Conservation (phyloP, 345 rosid species). For the Carallia brachiata region DNA sequence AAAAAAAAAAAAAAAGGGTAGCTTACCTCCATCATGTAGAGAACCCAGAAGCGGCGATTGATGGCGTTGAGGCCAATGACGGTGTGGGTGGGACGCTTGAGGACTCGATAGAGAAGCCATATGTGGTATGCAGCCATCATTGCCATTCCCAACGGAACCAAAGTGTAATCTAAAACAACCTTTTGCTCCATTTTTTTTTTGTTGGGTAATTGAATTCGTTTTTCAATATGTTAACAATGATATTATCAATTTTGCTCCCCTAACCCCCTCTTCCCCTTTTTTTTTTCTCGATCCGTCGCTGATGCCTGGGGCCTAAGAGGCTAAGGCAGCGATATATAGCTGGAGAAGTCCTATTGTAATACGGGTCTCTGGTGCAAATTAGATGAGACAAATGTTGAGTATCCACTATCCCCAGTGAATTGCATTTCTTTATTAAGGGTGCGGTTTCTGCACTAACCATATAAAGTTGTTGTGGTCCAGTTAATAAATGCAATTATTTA, state of each 20-base stretch:
- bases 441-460: too few relatives aligned
- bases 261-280: too few relatives aligned
- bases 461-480: too few relatives aligned
- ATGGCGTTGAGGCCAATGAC: conserved; percentile 72
- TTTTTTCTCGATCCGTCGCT: not conserved
- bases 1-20: not conserved
- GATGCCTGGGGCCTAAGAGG: not conserved
- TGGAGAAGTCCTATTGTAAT: conserved; percentile 20
- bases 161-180: conserved; percentile 47
- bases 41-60: conserved; percentile 87
- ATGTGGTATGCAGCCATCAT: conserved; percentile 56
- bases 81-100: conserved; percentile 62
- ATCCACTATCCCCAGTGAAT: too few relatives aligned
- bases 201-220: too few relatives aligned
- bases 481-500: too few relatives aligned
- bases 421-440: too few relatives aligned
- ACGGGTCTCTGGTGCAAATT: conserved; percentile 21
- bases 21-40: conserved; percentile 85
- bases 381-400: too few relatives aligned
- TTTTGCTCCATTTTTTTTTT: conserved; percentile 36
- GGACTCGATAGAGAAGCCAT: conserved; percentile 66
- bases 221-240: too few relatives aligned
- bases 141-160: conserved; percentile 62
- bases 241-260: too few relatives aligned
- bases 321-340: conserved; percentile 1